Base-by-base conservation (phyloP, 78 protist genomes). In the Dictyostelium brefeldianum region DNA sequence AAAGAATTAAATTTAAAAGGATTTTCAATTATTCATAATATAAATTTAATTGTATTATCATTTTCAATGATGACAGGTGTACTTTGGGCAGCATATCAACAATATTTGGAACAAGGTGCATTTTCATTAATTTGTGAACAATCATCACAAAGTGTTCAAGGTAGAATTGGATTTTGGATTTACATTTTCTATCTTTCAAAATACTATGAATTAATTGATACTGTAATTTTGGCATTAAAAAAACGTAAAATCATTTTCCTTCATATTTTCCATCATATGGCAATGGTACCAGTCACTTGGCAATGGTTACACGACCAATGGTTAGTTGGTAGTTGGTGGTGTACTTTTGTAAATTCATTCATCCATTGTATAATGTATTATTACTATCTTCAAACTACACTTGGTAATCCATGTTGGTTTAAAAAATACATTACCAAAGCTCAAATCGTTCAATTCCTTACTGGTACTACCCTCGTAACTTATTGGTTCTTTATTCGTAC, bases 221-320 rank as follows among this genome's bases (percentile, higher is more conserved):
- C 98, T 36, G 95, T 96, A 43, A 77, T 96, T 43, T 85, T 93
- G 47, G 95, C 95, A 20, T 80, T 96, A 36, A 95, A 92, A 79
- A 84, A 89, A 89, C 47, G 78, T 17, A 62, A 83, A 18, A 43
- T 96, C 70, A 85, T 73, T 48, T 92, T 93, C 77, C 80, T 95
- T 10, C 97, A 97, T 81, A 75, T 95, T 25, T 97, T 90, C 95
- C 98, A 97, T 80, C 98, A 97, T 77, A 80, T 80, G 90, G 85
- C 85, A 11, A 93, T 82, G 91, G 81, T 93, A 10, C 77, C 93
- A 50, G 57, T 77, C 74, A 85, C 84, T 12, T 81, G 90, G 71
- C 79, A 80, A 67, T 80, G 89, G 81, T 48, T 78, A 5, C 46
- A 51, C 54, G 85, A 89, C 15, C 89, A 64, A 56, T 90, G 85